Conservation (phyloP, 768 basidiomycete species). For the Boletus pseudopeckii region DNA sequence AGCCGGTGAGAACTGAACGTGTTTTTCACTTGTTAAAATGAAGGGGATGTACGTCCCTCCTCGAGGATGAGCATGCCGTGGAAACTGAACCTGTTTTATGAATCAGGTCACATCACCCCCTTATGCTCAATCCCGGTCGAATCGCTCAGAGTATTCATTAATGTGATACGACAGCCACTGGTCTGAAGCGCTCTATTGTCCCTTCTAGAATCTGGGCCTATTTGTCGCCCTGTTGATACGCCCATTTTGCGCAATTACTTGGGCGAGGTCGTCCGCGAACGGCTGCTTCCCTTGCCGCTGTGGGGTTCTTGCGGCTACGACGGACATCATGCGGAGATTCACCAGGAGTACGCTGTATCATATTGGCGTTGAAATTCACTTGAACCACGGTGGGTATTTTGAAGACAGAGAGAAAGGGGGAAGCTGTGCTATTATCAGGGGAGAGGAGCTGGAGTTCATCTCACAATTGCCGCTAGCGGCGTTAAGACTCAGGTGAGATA, state of each 20-base stretch:
- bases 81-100: not conserved
- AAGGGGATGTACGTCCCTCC: conserved; percentile 14
- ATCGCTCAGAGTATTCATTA: conserved; percentile 22
- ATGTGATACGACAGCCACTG: conserved; percentile 10
- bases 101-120: conserved; percentile 17
- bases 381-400: conserved; percentile 18
- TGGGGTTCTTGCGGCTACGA: conserved; percentile 23
- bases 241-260: conserved; percentile 20
- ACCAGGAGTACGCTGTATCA: conserved; percentile 17
- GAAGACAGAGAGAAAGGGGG: conserved; percentile 9
- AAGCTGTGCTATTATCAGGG: conserved; percentile 15
- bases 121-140: conserved; percentile 22
- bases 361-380: conserved; percentile 19
- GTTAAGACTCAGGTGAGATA: conserved; percentile 16
- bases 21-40: conserved; percentile 7
- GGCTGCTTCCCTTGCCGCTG: conserved; percentile 10
- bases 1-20: not conserved
- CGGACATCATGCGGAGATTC: conserved; percentile 28
- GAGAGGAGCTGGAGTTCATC: conserved; percentile 10
- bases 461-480: conserved; percentile 27
- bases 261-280: conserved; percentile 18
- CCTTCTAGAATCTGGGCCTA: conserved; percentile 20
- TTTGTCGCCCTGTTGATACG: conserved; percentile 15
- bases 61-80: not conserved
- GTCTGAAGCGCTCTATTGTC: conserved; percentile 14